Evolutionary conservation across 1,139 yeast genomes (phyloP).

Genomic region (Nakaseomyces bracarensis): DNA sequence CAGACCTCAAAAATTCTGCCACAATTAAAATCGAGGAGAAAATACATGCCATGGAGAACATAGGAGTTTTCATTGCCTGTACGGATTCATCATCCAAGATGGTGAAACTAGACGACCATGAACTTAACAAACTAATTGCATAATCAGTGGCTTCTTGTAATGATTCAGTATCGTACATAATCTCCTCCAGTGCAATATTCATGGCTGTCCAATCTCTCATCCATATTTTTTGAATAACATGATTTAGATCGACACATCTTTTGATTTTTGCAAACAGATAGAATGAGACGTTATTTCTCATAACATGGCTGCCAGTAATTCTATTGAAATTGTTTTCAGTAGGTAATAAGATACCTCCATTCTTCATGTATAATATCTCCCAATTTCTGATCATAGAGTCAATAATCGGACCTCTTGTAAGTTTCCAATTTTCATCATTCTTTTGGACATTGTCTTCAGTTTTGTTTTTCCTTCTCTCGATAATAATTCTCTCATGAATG

Average conservation of each 20-base stretch:
- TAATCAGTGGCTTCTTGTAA: constrained; percentile 50
- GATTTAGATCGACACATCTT: constrained; percentile 49
- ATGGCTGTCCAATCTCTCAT: constrained; percentile 56
- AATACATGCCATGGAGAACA: constrained; percentile 60
- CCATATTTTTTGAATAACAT: constrained; percentile 50
- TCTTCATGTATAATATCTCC: constrained; percentile 53
- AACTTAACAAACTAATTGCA: constrained; percentile 49
- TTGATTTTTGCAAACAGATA: constrained; percentile 56
- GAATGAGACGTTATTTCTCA: constrained; percentile 58
- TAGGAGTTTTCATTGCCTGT: constrained; percentile 63
- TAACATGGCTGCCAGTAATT: constrained; percentile 44
- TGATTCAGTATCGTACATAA: constrained; percentile 37
- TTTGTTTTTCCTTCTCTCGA: constrained; percentile 34
- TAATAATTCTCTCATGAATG: constrained; percentile 60
- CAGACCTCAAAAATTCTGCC: constrained; percentile 49
- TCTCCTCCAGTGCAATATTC: constrained; percentile 42
- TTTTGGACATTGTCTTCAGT: constrained; percentile 33
- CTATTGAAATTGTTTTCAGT: constrained; percentile 38
- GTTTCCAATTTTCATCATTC: constrained; percentile 49
- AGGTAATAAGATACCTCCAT: constrained; percentile 53
- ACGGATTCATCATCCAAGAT: constrained; percentile 54
- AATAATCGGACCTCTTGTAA: constrained; percentile 49
- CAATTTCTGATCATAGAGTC: constrained; percentile 50
- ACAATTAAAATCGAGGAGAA: constrained; percentile 53
- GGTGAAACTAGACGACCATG: constrained; percentile 64